A percentile compares a stretch with the other conserved stretches of the same genome.
These are phyloP conservation scores for Spinellus fusiger DNA, from an alignment of 192 early-diverging fungal genomes.

Conservation along the genomic window DNA sequence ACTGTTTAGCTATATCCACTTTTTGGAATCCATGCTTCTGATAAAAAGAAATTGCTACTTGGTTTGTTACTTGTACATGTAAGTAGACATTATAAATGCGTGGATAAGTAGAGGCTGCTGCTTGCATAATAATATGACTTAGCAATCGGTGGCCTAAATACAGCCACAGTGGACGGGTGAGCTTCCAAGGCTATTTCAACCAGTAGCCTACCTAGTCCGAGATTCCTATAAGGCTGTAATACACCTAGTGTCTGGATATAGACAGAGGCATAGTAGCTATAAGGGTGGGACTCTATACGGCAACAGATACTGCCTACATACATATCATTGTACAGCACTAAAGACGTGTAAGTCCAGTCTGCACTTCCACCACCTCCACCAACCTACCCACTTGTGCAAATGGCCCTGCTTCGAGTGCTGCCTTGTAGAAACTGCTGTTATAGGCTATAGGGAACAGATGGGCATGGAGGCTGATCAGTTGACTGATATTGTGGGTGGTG, in stretches of 20 bases:
- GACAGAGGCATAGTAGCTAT: too few species aligned
- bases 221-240: neutral
- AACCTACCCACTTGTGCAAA: neutral
- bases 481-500: neutral
- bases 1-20: neutral
- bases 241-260: neutral
- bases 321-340: neutral
- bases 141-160: slow-evolving; percentile 3
- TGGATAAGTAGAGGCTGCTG: neutral
- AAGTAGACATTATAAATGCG: slow-evolving; percentile 1
- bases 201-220: neutral
- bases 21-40: slow-evolving; percentile 3
- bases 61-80: slow-evolving; percentile 7
- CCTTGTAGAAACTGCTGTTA: neutral
- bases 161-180: neutral
- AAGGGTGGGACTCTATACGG: neutral
- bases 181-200: neutral
- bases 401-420: neutral
- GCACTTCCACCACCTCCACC: neutral
- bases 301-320: neutral
- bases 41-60: slow-evolving; percentile 7
- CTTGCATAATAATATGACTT: neutral
- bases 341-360: neutral
- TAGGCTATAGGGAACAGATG: neutral
- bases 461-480: neutral